Percentiles rank a stretch among this genome's conserved stretches.
These are phyloP conservation scores for Neoscytalidium dimidiatum DNA, from an alignment of 2,329 filamentous ascomycete genomes.

Conservation along the genomic window DNA sequence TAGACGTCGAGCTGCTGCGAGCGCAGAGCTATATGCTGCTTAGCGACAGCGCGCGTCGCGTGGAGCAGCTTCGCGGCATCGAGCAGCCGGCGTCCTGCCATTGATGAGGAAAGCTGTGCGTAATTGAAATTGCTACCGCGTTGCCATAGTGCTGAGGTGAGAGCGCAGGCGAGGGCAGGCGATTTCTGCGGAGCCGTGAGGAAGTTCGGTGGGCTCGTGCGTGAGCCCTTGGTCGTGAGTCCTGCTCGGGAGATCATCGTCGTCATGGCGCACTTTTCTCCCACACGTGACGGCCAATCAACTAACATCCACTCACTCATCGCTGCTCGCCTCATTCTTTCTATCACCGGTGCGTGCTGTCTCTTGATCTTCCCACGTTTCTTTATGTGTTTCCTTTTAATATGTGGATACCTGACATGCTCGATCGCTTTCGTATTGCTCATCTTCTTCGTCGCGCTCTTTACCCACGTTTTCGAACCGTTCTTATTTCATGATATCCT, in stretches of 20 bases:
- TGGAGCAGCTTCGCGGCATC: slow-evolving; percentile 54
- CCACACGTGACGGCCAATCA: slow-evolving; percentile 17
- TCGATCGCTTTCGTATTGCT: neutral
- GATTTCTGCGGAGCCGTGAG: neutral
- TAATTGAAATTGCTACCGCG: slow-evolving; percentile 23
- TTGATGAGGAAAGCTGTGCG: slow-evolving; percentile 30
- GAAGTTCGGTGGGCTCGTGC: slow-evolving; percentile 7
- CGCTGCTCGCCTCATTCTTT: neutral
- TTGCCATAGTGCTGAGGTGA: slow-evolving; percentile 3
- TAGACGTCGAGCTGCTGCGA: slow-evolving; percentile 64
- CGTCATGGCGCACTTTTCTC: slow-evolving; percentile 14
- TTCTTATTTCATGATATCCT: neutral
- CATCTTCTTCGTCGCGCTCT: neutral
- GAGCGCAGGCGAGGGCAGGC: neutral
- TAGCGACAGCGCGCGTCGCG: slow-evolving; percentile 47
- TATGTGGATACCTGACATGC: neutral
- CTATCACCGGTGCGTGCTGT: neutral
- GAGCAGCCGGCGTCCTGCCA: slow-evolving; percentile 55
- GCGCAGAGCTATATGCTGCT: slow-evolving; percentile 60
- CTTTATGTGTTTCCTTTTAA: too few relatives aligned
- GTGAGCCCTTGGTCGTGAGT: slow-evolving; percentile 1
- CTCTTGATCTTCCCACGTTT: neutral
- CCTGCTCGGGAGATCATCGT: slow-evolving; percentile 12
- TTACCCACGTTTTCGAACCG: neutral
- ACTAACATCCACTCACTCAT: slow-evolving; percentile 3